These are phyloP conservation scores for Diaporthe sp. DNA, from an alignment of 2,329 filamentous ascomycete species.

Conservation along the genomic window DNA sequence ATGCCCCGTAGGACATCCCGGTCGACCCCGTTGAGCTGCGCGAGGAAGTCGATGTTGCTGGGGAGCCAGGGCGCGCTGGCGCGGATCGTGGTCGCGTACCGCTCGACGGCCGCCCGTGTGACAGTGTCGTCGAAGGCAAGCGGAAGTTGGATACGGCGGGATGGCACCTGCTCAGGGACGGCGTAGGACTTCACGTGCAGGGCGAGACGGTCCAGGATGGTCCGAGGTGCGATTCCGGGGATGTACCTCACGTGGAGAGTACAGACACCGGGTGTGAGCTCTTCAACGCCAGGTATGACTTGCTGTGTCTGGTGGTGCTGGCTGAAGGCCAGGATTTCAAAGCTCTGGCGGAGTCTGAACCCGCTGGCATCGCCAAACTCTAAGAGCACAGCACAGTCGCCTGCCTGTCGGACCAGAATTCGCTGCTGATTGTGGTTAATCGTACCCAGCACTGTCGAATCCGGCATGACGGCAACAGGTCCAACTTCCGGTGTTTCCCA, in stretches of 20 bases:
- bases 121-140: conserved; percentile 3
- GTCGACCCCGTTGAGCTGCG: conserved; percentile 3
- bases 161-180: background rate
- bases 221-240: background rate
- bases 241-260: background rate
- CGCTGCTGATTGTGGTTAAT: background rate
- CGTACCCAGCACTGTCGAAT: background rate
- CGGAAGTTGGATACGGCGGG: background rate
- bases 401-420: background rate
- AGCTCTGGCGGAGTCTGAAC: conserved; percentile 5
- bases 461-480: background rate
- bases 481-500: background rate
- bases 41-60: conserved; percentile 22
- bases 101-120: background rate
- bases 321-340: conserved; percentile 1
- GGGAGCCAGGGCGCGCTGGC: conserved; percentile 17
- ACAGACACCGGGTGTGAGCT: background rate
- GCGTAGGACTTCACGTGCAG: background rate
- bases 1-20: background rate
- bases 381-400: background rate
- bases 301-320: background rate
- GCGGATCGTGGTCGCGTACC: conserved; percentile 20
- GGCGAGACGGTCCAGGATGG: background rate
- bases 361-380: background rate
- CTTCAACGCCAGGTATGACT: conserved; percentile 1